Conservation (phyloP, 305 asterid genomes). For the Solanum aculeatissimum region DNA sequence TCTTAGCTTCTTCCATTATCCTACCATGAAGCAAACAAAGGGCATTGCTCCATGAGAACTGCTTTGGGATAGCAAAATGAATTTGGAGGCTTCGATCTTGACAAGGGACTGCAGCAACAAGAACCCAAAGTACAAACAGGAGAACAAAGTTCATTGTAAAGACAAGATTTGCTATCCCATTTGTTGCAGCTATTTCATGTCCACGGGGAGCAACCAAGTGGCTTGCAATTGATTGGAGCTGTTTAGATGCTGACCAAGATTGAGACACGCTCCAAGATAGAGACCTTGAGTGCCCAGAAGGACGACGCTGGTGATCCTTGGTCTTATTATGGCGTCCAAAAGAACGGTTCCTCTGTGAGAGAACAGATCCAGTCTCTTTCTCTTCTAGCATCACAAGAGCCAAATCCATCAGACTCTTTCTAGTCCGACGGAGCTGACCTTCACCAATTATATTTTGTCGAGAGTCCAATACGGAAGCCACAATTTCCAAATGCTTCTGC, state of each 20-base stretch:
- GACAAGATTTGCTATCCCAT: conserved; percentile 47
- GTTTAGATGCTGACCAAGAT: conserved; percentile 92
- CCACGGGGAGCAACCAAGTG: conserved; percentile 58
- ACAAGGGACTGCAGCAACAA: conserved; percentile 85
- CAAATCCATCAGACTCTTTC: conserved; percentile 72
- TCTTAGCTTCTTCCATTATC: conserved; percentile 59
- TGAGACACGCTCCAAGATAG: conserved; percentile 88
- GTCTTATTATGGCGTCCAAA: conserved; percentile 27
- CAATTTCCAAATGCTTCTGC: conserved; percentile 77
- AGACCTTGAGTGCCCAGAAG: conserved; percentile 75
- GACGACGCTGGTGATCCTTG: conserved; percentile 39
- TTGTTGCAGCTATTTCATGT: conserved; percentile 49
- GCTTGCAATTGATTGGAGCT: conserved; percentile 67
- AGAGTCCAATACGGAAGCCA: conserved; percentile 46
- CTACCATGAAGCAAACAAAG: conserved; percentile 51
- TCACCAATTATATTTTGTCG: conserved; percentile 36
- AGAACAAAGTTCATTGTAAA: conserved; percentile 69
- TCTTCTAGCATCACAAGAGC: conserved; percentile 67
- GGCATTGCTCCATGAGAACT: conserved; percentile 59
- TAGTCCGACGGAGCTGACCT: conserved; percentile 77
- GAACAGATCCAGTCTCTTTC: conserved; percentile 9
- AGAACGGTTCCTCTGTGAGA: conserved; percentile 10
- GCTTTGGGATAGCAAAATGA: conserved; percentile 54
- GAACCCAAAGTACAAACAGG: conserved; percentile 74
- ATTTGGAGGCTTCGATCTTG: conserved; percentile 72